These are phyloP conservation scores for Solanum bulbocastanum DNA, from an alignment of 257 asterid genomes.

Conservation along the genomic window DNA sequence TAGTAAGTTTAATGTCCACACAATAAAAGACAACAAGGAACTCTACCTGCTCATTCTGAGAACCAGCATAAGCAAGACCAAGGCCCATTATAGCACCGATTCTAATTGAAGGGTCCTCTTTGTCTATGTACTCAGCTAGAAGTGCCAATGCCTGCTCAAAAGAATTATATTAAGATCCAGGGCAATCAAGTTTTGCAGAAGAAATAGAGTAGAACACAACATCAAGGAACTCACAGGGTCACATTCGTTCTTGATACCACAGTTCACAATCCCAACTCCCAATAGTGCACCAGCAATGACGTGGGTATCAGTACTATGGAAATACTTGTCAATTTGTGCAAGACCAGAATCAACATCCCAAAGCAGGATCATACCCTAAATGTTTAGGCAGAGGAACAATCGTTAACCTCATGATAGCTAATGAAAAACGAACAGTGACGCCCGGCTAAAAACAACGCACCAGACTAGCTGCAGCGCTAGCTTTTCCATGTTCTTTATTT, in stretches of 20 bases:
- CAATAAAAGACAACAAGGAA: background rate
- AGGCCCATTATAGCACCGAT: conserved; percentile 99
- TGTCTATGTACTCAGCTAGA: conserved; percentile 63
- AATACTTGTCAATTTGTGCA: conserved; percentile 88
- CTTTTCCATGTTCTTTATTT: conserved; percentile 89
- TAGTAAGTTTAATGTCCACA: background rate
- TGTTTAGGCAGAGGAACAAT: conserved; percentile 3
- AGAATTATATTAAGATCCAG: background rate
- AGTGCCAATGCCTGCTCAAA: conserved; percentile 77
- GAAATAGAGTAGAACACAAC: background rate
- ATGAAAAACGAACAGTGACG: background rate
- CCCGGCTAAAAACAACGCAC: conserved; percentile 21
- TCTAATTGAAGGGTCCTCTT: conserved; percentile 61
- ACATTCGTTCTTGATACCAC: conserved; percentile 66
- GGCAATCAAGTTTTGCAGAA: background rate
- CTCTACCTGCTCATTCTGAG: conserved; percentile 67
- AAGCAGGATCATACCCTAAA: conserved; percentile 88
- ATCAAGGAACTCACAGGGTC: conserved; percentile 66
- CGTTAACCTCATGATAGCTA: background rate
- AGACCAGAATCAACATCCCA: conserved; percentile 98
- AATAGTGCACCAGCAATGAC: conserved; percentile 77
- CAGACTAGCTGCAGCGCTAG: conserved; percentile 98
- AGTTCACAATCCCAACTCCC: conserved; percentile 91
- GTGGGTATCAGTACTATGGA: conserved; percentile 68
- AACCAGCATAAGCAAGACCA: conserved; percentile 96